Conservation (phyloP, 768 basidiomycete species). For the Hypholoma fasciculare region DNA sequence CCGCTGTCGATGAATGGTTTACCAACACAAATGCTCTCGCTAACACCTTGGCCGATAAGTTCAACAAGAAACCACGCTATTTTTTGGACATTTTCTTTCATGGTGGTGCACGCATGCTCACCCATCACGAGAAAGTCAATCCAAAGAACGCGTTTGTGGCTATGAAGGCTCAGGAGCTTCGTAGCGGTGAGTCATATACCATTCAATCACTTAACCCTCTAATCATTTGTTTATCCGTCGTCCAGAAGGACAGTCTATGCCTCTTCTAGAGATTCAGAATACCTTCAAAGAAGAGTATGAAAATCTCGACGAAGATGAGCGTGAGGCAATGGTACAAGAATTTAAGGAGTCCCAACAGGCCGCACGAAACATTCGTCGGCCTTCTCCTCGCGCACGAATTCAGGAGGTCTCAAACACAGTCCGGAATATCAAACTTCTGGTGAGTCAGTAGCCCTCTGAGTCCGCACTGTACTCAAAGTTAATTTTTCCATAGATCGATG, state of each 20-base stretch:
- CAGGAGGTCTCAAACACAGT: neutral
- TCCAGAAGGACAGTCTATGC: neutral
- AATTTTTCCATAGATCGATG: neutral
- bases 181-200: neutral
- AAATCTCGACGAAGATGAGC: neutral
- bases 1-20: too few relatives aligned
- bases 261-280: neutral
- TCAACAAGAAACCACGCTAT: too few relatives aligned
- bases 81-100: neutral
- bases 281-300: neutral
- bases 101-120: neutral
- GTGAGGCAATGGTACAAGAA: neutral
- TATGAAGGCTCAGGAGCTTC: too few relatives aligned
- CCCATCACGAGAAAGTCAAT: slow-evolving; percentile 2
- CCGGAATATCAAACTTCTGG: neutral
- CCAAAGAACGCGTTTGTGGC: slow-evolving; percentile 1
- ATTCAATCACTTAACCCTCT: neutral
- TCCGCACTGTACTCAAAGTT: neutral
- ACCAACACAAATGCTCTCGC: neutral
- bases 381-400: neutral
- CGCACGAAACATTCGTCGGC: neutral
- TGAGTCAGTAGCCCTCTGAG: too few relatives aligned
- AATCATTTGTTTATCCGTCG: too few relatives aligned
- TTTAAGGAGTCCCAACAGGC: neutral
- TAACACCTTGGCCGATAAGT: too few relatives aligned